Evolutionary conservation across 345 rosid species (phyloP).

Genomic region (Balakata baccata): DNA sequence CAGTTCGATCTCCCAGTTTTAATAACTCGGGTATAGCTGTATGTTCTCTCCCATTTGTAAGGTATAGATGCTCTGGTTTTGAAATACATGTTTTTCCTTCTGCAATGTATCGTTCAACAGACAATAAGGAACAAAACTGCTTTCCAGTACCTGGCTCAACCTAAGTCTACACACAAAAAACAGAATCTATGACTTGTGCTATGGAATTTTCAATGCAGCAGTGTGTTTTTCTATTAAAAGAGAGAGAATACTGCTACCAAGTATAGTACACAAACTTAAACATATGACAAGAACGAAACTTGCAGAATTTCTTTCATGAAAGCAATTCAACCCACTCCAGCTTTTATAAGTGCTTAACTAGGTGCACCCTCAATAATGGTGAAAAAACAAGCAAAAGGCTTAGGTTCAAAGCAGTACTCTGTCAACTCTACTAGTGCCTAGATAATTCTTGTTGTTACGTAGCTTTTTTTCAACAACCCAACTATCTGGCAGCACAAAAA

Average conservation of each 20-base stretch:
- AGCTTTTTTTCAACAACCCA: constrained; percentile 41
- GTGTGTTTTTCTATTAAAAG: not conserved
- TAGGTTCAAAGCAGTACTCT: constrained; percentile 22
- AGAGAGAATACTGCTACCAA: not conserved
- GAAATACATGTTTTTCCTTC: not conserved
- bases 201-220: constrained; percentile 1
- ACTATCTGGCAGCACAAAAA: constrained; percentile 29
- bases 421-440: constrained; percentile 31
- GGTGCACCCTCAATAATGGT: not conserved
- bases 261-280: not conserved
- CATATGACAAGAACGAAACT: not conserved
- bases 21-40: not conserved
- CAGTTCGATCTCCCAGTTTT: constrained; percentile 6
- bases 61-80: not conserved
- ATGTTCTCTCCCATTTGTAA: not conserved
- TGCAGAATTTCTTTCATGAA: not conserved
- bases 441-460: constrained; percentile 19
- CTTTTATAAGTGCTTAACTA: not conserved
- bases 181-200: not conserved
- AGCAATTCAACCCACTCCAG: not conserved
- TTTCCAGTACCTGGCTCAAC: constrained; percentile 40
- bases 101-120: constrained; percentile 30
- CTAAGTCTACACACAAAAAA: constrained; percentile 29
- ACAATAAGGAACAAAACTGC: constrained; percentile 28
- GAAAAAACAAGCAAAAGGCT: not conserved